These are phyloP conservation scores for Tuber calosporum DNA, from an alignment of 495 filamentous ascomycete species.

Conservation along the genomic window DNA sequence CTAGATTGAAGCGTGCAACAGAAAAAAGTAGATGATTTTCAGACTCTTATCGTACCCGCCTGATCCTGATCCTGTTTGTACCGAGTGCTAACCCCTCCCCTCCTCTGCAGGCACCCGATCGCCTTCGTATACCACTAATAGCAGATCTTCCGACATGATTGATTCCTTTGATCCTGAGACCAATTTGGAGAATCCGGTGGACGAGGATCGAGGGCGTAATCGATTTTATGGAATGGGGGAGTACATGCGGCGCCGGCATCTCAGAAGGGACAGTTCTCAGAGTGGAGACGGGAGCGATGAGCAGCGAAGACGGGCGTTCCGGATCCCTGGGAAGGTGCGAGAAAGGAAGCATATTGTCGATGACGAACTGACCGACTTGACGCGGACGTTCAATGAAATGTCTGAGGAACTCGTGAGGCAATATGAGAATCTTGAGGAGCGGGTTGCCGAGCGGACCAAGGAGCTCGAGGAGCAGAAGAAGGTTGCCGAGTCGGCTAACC, in stretches of 20 bases:
- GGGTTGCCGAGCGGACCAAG: constrained; percentile 70
- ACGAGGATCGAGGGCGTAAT: constrained; percentile 27
- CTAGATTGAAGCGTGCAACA: constrained; percentile 67
- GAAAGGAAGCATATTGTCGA: constrained; percentile 67
- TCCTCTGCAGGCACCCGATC: constrained; percentile 30
- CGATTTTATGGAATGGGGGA: constrained; percentile 35
- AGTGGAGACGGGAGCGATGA: constrained; percentile 36
- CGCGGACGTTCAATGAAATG: constrained; percentile 87
- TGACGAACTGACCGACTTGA: constrained; percentile 83
- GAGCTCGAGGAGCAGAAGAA: constrained; percentile 77
- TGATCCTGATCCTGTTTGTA: not conserved
- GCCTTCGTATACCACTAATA: constrained; percentile 30
- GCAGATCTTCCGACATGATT: constrained; percentile 18
- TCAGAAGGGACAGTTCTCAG: constrained; percentile 30
- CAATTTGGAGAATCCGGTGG: constrained; percentile 10
- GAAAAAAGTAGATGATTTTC: constrained; percentile 55
- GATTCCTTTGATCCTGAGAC: constrained; percentile 20
- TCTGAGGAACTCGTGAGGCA: constrained; percentile 80
- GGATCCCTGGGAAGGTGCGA: constrained; percentile 74
- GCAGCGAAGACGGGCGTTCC: constrained; percentile 53
- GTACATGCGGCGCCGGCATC: constrained; percentile 19
- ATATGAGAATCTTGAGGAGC: constrained; percentile 73
- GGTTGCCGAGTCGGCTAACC: constrained; percentile 83
- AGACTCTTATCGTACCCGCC: not conserved
- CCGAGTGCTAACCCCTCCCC: constrained; percentile 8